A percentile compares a stretch with the other conserved stretches of the same genome.
Evolutionary conservation across 495 filamentous ascomycete species (phyloP).

Genomic region (Trypethelium eluteriae): DNA sequence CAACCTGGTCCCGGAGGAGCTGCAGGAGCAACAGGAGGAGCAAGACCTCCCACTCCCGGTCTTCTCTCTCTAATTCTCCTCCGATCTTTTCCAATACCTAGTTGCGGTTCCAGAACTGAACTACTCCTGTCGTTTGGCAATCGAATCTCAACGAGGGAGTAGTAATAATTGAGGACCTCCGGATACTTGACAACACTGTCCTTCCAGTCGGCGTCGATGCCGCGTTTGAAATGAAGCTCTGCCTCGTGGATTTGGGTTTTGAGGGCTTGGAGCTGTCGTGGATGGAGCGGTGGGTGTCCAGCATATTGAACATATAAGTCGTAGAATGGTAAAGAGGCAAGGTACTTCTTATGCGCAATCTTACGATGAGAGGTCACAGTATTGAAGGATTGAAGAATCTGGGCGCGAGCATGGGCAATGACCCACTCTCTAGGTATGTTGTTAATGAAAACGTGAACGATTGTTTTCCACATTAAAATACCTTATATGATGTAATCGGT

Average conservation of each 20-base stretch:
- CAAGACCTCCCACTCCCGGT: constrained; percentile 18
- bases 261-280: constrained; percentile 22
- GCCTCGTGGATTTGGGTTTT: constrained; percentile 47
- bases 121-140: constrained; percentile 39
- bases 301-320: constrained; percentile 44
- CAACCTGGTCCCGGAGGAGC: background rate
- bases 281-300: constrained; percentile 33
- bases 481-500: constrained; percentile 57
- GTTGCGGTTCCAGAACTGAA: constrained; percentile 20
- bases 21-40: background rate
- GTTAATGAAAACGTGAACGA: background rate
- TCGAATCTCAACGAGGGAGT: constrained; percentile 53
- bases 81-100: constrained; percentile 18
- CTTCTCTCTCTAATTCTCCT: constrained; percentile 25
- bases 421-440: constrained; percentile 53
- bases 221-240: constrained; percentile 53
- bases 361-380: constrained; percentile 54
- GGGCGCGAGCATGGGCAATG: constrained; percentile 58
- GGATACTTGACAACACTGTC: constrained; percentile 61
- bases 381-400: constrained; percentile 61
- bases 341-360: constrained; percentile 45
- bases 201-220: constrained; percentile 68
- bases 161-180: constrained; percentile 67
- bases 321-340: constrained; percentile 51
- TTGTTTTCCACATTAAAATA: constrained; percentile 29